Conservation (phyloP, 2,329 filamentous ascomycete species). For the Aspergillus pseudoterreus region DNA sequence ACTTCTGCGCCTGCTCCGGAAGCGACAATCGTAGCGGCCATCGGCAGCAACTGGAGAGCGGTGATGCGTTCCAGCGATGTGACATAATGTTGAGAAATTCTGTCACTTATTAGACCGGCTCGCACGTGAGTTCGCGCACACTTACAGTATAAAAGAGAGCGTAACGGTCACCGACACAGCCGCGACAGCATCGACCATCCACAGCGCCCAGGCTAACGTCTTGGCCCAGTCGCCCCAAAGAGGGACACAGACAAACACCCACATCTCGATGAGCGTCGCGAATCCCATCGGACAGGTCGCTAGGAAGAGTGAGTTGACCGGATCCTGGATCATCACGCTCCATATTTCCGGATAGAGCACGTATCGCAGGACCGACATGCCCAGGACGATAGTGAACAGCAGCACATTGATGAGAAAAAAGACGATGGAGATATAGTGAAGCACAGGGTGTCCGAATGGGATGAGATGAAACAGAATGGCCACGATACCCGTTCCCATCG, state of each 20-base stretch:
- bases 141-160: constrained; percentile 57
- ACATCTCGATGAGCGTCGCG: constrained; percentile 62
- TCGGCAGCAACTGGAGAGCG: constrained; percentile 62
- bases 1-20: constrained; percentile 63
- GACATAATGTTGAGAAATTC: constrained; percentile 32
- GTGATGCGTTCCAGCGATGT: constrained; percentile 55
- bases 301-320: constrained; percentile 61
- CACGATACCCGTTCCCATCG: constrained; percentile 67
- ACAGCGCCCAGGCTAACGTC: constrained; percentile 46
- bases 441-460: constrained; percentile 57
- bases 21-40: constrained; percentile 64
- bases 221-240: constrained; percentile 54
- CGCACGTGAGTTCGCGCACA: not conserved
- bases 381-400: constrained; percentile 55
- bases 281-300: constrained; percentile 64
- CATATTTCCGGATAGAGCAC: constrained; percentile 61
- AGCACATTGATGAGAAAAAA: constrained; percentile 60
- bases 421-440: constrained; percentile 57
- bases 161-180: constrained; percentile 38
- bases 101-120: constrained; percentile 26
- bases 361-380: constrained; percentile 58
- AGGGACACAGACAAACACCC: constrained; percentile 54
- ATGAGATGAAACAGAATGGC: constrained; percentile 60
- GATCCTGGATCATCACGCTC: constrained; percentile 61
- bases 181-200: constrained; percentile 48